Conservation (phyloP, 2,329 filamentous ascomycete genomes). For the Xylaria sp. region DNA sequence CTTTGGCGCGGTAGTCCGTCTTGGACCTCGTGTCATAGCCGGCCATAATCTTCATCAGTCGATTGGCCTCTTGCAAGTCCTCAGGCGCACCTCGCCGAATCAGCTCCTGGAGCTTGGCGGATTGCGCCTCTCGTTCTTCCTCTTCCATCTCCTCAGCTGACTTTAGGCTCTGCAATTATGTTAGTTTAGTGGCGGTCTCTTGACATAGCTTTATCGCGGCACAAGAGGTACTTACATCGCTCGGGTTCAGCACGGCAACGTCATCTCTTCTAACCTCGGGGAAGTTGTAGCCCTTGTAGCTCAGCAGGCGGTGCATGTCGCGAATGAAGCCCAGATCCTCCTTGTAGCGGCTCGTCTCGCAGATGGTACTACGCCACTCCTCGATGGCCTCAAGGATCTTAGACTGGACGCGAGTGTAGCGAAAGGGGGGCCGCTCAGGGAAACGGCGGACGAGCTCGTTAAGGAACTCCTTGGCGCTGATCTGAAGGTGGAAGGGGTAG, state of each 20-base stretch:
- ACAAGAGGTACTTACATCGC: constrained; percentile 74
- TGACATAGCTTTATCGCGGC: background rate
- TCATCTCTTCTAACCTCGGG: constrained; percentile 92
- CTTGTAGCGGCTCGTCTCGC: constrained; percentile 96
- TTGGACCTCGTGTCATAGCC: constrained; percentile 95
- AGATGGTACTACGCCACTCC: constrained; percentile 98
- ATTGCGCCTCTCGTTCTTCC: constrained; percentile 93
- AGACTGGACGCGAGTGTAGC: constrained; percentile 85
- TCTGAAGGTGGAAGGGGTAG: constrained; percentile 98
- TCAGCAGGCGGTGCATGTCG: constrained; percentile 95
- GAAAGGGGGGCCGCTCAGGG: constrained; percentile 89
- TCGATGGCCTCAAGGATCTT: constrained; percentile 96
- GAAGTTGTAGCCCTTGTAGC: constrained; percentile 97
- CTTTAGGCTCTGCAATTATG: constrained; percentile 77
- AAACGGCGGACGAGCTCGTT: constrained; percentile 98
- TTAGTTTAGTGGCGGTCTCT: background rate
- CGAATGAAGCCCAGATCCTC: constrained; percentile 95
- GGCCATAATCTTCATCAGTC: constrained; percentile 99
- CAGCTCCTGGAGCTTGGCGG: constrained; percentile 96
- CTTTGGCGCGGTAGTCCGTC: constrained; percentile 97
- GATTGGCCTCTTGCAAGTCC: constrained; percentile 95
- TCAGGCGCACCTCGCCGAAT: constrained; percentile 92
- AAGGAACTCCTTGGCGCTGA: constrained; percentile 97
- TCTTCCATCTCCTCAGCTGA: constrained; percentile 99
- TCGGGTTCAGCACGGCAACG: constrained; percentile 95